Percentiles rank a stretch among this genome's conserved stretches.
These are phyloP conservation scores for Xeromyces bisporus DNA, from an alignment of 495 filamentous ascomycete genomes.

Conservation along the genomic window DNA sequence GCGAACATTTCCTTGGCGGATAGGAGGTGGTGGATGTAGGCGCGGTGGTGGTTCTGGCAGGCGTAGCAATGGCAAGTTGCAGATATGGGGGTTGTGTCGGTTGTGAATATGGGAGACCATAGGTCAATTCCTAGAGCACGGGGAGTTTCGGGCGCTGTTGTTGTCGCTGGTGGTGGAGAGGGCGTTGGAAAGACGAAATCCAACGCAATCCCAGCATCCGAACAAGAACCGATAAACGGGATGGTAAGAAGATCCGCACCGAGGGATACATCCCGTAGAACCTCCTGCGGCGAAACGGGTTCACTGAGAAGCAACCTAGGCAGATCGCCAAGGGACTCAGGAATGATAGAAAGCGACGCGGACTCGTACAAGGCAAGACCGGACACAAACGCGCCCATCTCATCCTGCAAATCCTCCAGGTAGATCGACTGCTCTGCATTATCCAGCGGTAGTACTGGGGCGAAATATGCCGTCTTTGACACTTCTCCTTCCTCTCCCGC, in stretches of 20 bases:
- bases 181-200: conserved; percentile 58
- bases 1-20: conserved; percentile 86
- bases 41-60: conserved; percentile 68
- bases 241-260: conserved; percentile 69
- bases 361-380: conserved; percentile 74
- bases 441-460: conserved; percentile 63
- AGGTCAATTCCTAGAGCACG: conserved; percentile 57
- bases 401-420: conserved; percentile 42
- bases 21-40: conserved; percentile 77
- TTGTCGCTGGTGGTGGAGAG: conserved; percentile 1
- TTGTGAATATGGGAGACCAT: conserved; percentile 41
- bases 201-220: conserved; percentile 76
- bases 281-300: conserved; percentile 49
- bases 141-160: conserved; percentile 4
- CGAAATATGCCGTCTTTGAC: conserved; percentile 43
- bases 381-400: conserved; percentile 37
- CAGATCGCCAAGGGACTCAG: conserved; percentile 35
- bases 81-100: conserved; percentile 39
- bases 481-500: conserved; percentile 18
- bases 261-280: conserved; percentile 53
- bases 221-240: conserved; percentile 51
- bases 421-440: conserved; percentile 61
- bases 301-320: conserved; percentile 58
- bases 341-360: conserved; percentile 47
- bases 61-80: conserved; percentile 61